These are phyloP conservation scores for Pichia kluyveri DNA, from an alignment of 805 yeast genomes.

Conservation along the genomic window DNA sequence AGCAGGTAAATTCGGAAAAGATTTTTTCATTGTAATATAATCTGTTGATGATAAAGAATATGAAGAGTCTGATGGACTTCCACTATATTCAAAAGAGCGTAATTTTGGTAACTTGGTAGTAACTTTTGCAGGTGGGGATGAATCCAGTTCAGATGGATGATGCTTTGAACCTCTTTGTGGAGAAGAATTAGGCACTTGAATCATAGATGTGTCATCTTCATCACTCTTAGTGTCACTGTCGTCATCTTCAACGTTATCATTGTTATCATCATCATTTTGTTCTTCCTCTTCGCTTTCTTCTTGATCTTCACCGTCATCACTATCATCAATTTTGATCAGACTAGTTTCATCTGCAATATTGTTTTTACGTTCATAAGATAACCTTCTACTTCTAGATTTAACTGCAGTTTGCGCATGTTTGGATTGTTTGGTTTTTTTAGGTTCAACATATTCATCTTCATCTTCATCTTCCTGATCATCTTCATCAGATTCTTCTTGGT, in stretches of 20 bases:
- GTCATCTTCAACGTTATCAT: neutral
- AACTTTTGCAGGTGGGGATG: slow-evolving; percentile 18
- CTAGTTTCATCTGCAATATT: neutral
- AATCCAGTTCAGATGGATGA: slow-evolving; percentile 10
- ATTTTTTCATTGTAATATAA: slow-evolving; percentile 23
- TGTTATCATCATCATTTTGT: neutral
- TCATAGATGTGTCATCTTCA: slow-evolving; percentile 13
- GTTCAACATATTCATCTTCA: no score
- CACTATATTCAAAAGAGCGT: slow-evolving; percentile 24
- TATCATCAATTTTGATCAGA: neutral
- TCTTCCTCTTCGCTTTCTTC: neutral
- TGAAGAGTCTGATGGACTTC: neutral
- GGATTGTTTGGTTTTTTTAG: no score
- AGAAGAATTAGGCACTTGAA: slow-evolving; percentile 46
- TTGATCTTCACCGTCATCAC: neutral
- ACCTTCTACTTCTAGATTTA: no score
- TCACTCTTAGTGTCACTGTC: neutral
- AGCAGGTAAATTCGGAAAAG: slow-evolving; percentile 25
- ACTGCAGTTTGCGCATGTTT: no score
- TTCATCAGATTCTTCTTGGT: no score
- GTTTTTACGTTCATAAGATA: neutral
- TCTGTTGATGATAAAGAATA: slow-evolving; percentile 9
- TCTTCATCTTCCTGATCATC: no score
- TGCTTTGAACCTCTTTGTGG: slow-evolving; percentile 19
- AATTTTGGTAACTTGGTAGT: slow-evolving; percentile 25